Conservation (phyloP, 1,284 basidiomycete genomes). For the Ceratobasidium sp. region DNA sequence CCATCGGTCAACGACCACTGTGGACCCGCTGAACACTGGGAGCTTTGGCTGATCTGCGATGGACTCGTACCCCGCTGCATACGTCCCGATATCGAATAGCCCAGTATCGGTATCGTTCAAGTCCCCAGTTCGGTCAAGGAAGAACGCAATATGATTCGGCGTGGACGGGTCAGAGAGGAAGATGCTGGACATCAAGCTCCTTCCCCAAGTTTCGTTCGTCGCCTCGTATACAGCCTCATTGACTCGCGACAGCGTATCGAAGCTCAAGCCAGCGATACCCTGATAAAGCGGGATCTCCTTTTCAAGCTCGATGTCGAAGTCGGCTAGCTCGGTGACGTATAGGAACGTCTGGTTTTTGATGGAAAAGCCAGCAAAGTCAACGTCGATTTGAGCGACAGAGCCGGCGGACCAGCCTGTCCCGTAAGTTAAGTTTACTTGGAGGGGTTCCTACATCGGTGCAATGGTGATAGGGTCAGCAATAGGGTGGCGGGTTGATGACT, state of each 20-base stretch:
- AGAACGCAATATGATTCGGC: conserved; percentile 39
- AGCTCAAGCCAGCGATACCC: conserved; percentile 29
- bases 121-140: conserved; percentile 29
- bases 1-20: background rate
- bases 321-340: background rate
- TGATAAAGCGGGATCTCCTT: conserved; percentile 11
- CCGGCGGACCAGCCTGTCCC: conserved; percentile 27
- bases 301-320: background rate
- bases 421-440: conserved; percentile 17
- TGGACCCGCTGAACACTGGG: conserved; percentile 3
- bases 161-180: conserved; percentile 27
- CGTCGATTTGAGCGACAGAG: conserved; percentile 13
- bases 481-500: background rate
- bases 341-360: conserved; percentile 35
- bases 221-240: background rate
- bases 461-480: background rate
- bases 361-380: conserved; percentile 28
- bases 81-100: conserved; percentile 29
- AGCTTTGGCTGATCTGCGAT: conserved; percentile 12
- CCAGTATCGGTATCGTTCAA: conserved; percentile 36
- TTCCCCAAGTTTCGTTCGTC: conserved; percentile 13
- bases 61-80: conserved; percentile 28
- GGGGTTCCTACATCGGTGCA: background rate
- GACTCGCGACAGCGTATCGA: conserved; percentile 25
- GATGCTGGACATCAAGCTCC: conserved; percentile 35